phyloP scores from a whole-genome alignment of 1,284 basidiomycete genomes.

The Apiotrichum brassicae region DNA sequence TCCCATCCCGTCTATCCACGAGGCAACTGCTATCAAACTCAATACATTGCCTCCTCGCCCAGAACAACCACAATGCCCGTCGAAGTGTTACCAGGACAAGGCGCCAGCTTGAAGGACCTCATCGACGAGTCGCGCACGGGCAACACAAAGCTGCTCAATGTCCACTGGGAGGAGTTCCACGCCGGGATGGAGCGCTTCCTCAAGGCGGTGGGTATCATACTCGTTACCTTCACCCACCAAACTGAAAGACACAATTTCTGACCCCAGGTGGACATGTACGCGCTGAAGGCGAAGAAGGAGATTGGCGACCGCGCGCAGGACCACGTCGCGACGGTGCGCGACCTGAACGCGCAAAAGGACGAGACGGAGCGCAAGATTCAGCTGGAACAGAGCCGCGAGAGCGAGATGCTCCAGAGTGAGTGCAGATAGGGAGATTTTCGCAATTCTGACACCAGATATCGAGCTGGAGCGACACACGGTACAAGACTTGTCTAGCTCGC shows the following conservation, averaged over 20 bases:
- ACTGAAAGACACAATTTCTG: background rate
- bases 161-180: slow-evolving; percentile 39
- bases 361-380: slow-evolving; percentile 38
- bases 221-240: too few species aligned
- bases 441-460: slow-evolving; percentile 21
- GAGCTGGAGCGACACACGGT: slow-evolving; percentile 37
- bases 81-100: slow-evolving; percentile 16
- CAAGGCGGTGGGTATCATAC: slow-evolving; percentile 24
- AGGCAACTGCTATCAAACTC: too few species aligned
- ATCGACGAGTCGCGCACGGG: slow-evolving; percentile 15
- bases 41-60: too few species aligned
- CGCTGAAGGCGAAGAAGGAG: slow-evolving; percentile 31
- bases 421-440: background rate
- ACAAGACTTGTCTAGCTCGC: slow-evolving; percentile 26
- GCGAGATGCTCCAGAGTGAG: slow-evolving; percentile 41
- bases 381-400: slow-evolving; percentile 38
- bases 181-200: slow-evolving; percentile 34
- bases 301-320: slow-evolving; percentile 31
- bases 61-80: slow-evolving; percentile 18
- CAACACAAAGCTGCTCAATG: slow-evolving; percentile 10
- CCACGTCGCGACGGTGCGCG: slow-evolving; percentile 26
- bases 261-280: slow-evolving; percentile 38
- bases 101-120: slow-evolving; percentile 22
- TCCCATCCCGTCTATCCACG: too few species aligned
- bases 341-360: slow-evolving; percentile 33